A percentile compares a stretch with the other conserved stretches of the same genome.
phyloP scores from a whole-genome alignment of 805 yeast genomes.

The Zygoascus ofunaensis region DNA sequence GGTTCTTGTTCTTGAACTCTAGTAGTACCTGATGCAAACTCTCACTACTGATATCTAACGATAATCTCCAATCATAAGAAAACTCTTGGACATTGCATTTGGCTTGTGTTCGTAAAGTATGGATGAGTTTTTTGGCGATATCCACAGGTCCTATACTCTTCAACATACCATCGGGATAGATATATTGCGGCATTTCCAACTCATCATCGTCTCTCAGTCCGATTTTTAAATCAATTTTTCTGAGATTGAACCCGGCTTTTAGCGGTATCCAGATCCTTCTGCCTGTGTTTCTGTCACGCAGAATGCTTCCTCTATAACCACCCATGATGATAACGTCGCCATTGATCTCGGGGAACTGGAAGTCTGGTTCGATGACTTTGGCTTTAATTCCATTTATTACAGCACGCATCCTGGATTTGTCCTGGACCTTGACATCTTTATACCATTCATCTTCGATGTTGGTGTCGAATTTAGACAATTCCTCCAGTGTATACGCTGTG shows the following conservation, averaged over 20 bases:
- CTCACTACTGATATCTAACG: conserved; percentile 46
- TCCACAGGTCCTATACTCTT: conserved; percentile 85
- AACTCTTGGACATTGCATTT: conserved; percentile 57
- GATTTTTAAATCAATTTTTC: conserved; percentile 57
- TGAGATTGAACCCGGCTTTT: conserved; percentile 71
- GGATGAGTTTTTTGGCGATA: conserved; percentile 52
- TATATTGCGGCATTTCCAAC: conserved; percentile 37
- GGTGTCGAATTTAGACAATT: conserved; percentile 43
- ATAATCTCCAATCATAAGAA: conserved; percentile 92
- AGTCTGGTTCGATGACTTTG: conserved; percentile 31
- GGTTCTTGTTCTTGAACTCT: conserved; percentile 27
- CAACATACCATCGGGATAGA: conserved; percentile 68
- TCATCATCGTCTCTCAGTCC: conserved; percentile 75
- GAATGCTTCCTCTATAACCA: conserved; percentile 78
- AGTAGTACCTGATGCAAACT: conserved; percentile 43
- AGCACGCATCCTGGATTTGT: conserved; percentile 61
- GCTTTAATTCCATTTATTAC: conserved; percentile 53
- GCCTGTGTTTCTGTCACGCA: conserved; percentile 54
- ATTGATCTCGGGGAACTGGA: conserved; percentile 37
- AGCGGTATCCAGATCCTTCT: conserved; percentile 78
- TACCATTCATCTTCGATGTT: conserved; percentile 55
- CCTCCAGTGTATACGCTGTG: conserved; percentile 10
- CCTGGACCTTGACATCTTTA: conserved; percentile 41
- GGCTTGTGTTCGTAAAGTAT: conserved; percentile 39
- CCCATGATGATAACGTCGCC: conserved; percentile 81